These are phyloP conservation scores for Amanita pallidorosea DNA, from an alignment of 768 basidiomycete genomes.

Conservation along the genomic window DNA sequence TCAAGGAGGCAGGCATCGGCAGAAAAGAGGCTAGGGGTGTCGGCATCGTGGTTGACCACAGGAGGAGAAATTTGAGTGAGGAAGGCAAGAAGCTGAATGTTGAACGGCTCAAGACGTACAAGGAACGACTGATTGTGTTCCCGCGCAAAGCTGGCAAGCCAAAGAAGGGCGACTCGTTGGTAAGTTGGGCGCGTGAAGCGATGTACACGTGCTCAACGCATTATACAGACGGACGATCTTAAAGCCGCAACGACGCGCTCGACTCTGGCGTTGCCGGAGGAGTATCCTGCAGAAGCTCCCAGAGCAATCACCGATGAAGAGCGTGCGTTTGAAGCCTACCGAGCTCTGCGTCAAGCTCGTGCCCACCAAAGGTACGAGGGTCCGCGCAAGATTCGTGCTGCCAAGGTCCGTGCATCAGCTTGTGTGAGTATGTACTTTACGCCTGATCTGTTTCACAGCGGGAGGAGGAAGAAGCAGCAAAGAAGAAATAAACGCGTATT, in stretches of 20 bases:
- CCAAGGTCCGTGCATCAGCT: slow-evolving; percentile 52
- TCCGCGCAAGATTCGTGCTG: slow-evolving; percentile 73
- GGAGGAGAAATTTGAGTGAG: slow-evolving; percentile 92
- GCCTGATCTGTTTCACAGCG: slow-evolving; percentile 19
- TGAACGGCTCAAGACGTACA: slow-evolving; percentile 89
- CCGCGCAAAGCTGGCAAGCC: slow-evolving; percentile 91
- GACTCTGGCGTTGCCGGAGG: slow-evolving; percentile 53
- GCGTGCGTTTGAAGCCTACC: slow-evolving; percentile 81
- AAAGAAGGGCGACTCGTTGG: slow-evolving; percentile 91
- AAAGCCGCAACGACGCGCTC: slow-evolving; percentile 64
- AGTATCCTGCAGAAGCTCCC: slow-evolving; percentile 68
- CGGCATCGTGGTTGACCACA: slow-evolving; percentile 94
- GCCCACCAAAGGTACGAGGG: slow-evolving; percentile 81
- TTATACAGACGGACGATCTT: slow-evolving; percentile 68
- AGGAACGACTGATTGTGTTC: slow-evolving; percentile 89
- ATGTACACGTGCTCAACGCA: slow-evolving; percentile 5
- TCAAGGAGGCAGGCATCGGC: slow-evolving; percentile 93
- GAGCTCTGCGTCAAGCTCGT: slow-evolving; percentile 76
- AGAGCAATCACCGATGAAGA: slow-evolving; percentile 91
- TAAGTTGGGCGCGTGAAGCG: slow-evolving; percentile 28
- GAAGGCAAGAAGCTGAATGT: slow-evolving; percentile 96
- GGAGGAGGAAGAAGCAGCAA: slow-evolving; percentile 89
- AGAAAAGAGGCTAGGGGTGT: slow-evolving; percentile 88
- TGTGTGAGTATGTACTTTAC: background rate
- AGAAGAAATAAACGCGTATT: slow-evolving; percentile 62